These are phyloP conservation scores for Saraca asoca DNA, from an alignment of 331 rosid genomes.

Conservation along the genomic window DNA sequence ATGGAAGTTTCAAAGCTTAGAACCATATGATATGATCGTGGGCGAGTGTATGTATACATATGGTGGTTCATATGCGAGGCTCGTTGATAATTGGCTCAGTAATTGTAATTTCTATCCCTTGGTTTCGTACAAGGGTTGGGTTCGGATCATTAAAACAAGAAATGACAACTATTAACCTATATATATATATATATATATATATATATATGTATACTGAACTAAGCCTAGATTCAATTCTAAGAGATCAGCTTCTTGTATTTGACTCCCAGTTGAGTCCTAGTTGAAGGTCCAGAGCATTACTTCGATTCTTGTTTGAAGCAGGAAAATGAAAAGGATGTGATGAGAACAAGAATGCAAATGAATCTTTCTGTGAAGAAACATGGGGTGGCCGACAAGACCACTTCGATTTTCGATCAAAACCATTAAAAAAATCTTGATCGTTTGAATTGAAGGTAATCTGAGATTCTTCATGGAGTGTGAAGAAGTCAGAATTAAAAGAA, in stretches of 20 bases:
- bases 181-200: no score
- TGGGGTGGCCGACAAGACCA: slow-evolving; percentile 37
- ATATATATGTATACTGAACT: slow-evolving; percentile 1
- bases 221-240: slow-evolving; percentile 32
- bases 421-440: slow-evolving; percentile 36
- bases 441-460: slow-evolving; percentile 67
- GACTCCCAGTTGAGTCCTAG: slow-evolving; percentile 58
- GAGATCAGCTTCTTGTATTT: slow-evolving; percentile 41
- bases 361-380: slow-evolving; percentile 40
- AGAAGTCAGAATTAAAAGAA: slow-evolving; percentile 44
- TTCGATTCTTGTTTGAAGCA: slow-evolving; percentile 50
- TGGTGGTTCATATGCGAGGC: no score
- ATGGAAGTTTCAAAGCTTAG: no score
- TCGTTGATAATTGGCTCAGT: no score
- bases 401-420: slow-evolving; percentile 39
- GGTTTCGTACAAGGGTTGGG: no score
- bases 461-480: slow-evolving; percentile 51
- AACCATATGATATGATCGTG: no score
- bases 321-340: slow-evolving; percentile 43
- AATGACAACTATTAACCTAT: slow-evolving; percentile 25
- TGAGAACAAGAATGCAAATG: slow-evolving; percentile 60
- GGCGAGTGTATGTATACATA: no score
- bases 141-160: slow-evolving; percentile 31
- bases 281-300: slow-evolving; percentile 73
- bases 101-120: no score